Evolutionary conservation across 1,284 basidiomycete species (phyloP).

Genomic region (Apiotrichum akiyoshidainum): DNA sequence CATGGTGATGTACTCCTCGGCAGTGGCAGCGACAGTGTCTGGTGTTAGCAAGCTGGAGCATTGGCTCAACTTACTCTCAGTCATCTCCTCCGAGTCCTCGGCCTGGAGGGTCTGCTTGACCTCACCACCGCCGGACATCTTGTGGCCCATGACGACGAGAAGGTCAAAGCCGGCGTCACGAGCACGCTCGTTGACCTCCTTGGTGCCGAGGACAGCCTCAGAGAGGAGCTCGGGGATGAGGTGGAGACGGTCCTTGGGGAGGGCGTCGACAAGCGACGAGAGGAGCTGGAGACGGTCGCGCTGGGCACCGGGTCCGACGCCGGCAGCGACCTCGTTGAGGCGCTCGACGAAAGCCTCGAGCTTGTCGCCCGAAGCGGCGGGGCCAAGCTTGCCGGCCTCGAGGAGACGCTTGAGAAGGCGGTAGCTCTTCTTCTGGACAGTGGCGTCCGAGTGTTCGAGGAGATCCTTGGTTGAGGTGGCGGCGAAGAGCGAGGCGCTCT

Average conservation of each 20-base stretch:
- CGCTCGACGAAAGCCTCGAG: slow-evolving; percentile 58
- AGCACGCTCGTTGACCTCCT: slow-evolving; percentile 93
- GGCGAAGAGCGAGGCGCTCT: slow-evolving; percentile 64
- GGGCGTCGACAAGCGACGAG: slow-evolving; percentile 64
- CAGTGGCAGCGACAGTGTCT: slow-evolving; percentile 64
- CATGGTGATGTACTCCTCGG: slow-evolving; percentile 97
- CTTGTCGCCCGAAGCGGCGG: slow-evolving; percentile 54
- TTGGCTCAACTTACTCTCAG: slow-evolving; percentile 55
- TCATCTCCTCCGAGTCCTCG: slow-evolving; percentile 64
- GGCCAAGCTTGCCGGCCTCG: slow-evolving; percentile 60
- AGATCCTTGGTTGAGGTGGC: slow-evolving; percentile 46
- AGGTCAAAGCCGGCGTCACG: slow-evolving; percentile 86
- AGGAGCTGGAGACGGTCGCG: slow-evolving; percentile 82
- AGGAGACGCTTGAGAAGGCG: slow-evolving; percentile 74
- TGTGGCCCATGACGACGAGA: slow-evolving; percentile 85
- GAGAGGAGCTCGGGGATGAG: slow-evolving; percentile 85
- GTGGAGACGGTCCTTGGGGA: slow-evolving; percentile 73
- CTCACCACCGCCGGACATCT: slow-evolving; percentile 83
- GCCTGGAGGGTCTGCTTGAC: slow-evolving; percentile 71
- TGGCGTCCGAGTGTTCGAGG: slow-evolving; percentile 67
- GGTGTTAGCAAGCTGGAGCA: not conserved
- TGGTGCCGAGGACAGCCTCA: slow-evolving; percentile 95
- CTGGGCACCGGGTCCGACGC: slow-evolving; percentile 80
- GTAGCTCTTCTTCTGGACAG: slow-evolving; percentile 93
- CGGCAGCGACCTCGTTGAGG: slow-evolving; percentile 59